Percentiles rank a stretch among this genome's conserved stretches.
phyloP scores from a whole-genome alignment of 345 rosid genomes.

The Bruguiera parviflora region DNA sequence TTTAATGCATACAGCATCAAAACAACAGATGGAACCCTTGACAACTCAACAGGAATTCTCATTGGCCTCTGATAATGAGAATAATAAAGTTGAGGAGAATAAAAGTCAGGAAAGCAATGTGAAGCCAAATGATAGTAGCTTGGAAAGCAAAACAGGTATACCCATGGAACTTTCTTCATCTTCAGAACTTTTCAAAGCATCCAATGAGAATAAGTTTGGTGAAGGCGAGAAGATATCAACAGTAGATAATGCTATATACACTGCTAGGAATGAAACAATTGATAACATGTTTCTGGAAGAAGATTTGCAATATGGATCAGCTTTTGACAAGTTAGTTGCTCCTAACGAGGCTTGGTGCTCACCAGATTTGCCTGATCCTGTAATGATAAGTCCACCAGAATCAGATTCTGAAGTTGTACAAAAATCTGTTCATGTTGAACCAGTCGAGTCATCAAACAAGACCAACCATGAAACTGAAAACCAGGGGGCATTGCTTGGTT shows the following conservation, averaged over 20 bases:
- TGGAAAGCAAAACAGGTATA: conserved; percentile 34
- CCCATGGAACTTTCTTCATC: conserved; percentile 27
- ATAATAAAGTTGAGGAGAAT: conserved; percentile 32
- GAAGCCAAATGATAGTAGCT: conserved; percentile 25
- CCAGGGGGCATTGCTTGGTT: conserved; percentile 22
- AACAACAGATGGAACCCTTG: conserved; percentile 66
- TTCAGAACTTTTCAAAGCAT: conserved; percentile 35
- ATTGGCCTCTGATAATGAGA: conserved; percentile 37
- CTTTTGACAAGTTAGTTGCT: conserved; percentile 28
- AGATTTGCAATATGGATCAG: conserved; percentile 33
- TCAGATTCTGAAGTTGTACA: conserved; percentile 35
- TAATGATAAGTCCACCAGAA: conserved; percentile 16
- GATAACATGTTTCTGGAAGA: conserved; percentile 25
- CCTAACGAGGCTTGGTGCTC: conserved; percentile 35
- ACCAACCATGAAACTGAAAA: conserved; percentile 26
- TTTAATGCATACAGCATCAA: conserved; percentile 41
- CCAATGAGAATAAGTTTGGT: conserved; percentile 28
- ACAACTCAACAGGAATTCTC: conserved; percentile 54
- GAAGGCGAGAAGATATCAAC: conserved; percentile 25
- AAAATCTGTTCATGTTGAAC: conserved; percentile 28
- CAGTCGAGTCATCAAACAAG: conserved; percentile 24
- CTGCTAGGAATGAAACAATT: conserved; percentile 26
- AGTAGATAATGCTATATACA: conserved; percentile 18
- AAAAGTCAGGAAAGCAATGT: conserved; percentile 26
- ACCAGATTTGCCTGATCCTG: conserved; percentile 33